Conservation (phyloP, 108 stramenopile genomes). For the Cyclotella kingstonii region DNA sequence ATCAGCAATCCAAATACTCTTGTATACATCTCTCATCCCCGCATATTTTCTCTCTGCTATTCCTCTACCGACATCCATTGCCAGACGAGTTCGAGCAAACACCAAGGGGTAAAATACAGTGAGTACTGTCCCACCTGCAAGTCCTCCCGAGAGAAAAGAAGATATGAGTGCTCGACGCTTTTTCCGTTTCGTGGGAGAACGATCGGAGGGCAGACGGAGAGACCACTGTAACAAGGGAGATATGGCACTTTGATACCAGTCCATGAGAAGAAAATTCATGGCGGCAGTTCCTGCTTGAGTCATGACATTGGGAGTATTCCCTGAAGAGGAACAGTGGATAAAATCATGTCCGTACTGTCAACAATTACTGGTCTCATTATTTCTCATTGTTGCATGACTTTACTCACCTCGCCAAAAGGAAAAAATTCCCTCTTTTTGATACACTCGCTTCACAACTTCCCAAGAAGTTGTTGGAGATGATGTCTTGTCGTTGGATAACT, state of each 20-base stretch:
- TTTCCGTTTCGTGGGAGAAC: constrained; percentile 40
- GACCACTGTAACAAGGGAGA: constrained; percentile 38
- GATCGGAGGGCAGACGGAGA: constrained; percentile 37
- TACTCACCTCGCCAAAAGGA: constrained; percentile 75
- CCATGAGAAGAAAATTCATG: constrained; percentile 81
- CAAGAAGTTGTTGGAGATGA: constrained; percentile 34
- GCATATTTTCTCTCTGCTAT: constrained; percentile 46
- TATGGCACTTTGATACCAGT: constrained; percentile 68
- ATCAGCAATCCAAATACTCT: constrained; percentile 64
- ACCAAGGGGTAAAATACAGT: constrained; percentile 97
- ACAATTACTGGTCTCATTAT: neutral
- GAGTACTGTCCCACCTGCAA: constrained; percentile 93
- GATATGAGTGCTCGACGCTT: constrained; percentile 48
- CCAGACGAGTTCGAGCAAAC: constrained; percentile 94
- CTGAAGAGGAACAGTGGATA: neutral
- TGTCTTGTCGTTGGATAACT: neutral
- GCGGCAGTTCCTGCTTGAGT: constrained; percentile 74
- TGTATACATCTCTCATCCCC: constrained; percentile 75
- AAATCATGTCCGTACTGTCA: neutral
- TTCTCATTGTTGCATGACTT: neutral
- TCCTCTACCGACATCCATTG: constrained; percentile 88
- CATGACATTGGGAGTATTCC: constrained; percentile 79
- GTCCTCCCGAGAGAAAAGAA: constrained; percentile 89
- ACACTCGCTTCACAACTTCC: constrained; percentile 58
- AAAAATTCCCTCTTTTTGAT: constrained; percentile 54